These are phyloP conservation scores for Rossbeevera mucosa DNA, from an alignment of 768 basidiomycete genomes.

Conservation along the genomic window DNA sequence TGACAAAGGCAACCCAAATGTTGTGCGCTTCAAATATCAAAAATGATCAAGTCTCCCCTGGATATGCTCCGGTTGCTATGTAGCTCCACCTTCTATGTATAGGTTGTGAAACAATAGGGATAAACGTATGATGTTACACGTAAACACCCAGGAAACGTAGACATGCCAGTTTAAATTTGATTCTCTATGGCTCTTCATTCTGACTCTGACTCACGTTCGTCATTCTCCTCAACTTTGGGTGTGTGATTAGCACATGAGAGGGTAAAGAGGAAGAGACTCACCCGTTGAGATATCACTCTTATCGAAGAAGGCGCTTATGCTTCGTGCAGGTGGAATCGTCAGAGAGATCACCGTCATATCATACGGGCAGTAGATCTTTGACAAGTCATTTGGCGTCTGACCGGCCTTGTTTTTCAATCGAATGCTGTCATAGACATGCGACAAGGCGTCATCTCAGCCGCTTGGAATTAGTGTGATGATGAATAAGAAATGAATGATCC, in stretches of 20 bases:
- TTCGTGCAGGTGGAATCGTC: conserved; percentile 19
- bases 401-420: conserved; percentile 23
- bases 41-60: not conserved
- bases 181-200: not conserved
- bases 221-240: conserved; percentile 6
- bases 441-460: not conserved
- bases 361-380: conserved; percentile 16
- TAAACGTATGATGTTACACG: not conserved
- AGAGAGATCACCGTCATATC: conserved; percentile 17
- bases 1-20: not conserved
- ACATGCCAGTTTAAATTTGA: not conserved
- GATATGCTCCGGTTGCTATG: not conserved
- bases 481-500: not conserved
- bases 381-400: conserved; percentile 25
- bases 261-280: not conserved
- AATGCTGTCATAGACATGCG: conserved; percentile 11
- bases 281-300: conserved; percentile 18
- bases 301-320: conserved; percentile 6
- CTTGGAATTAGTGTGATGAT: not conserved
- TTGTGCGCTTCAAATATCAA: not conserved
- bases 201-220: not conserved
- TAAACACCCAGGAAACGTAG: not conserved
- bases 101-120: not conserved
- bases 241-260: not conserved
- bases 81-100: not conserved